Evolutionary conservation across 2,329 filamentous ascomycete genomes (phyloP), one percentile per base, ranked within the genome.

Genomic region (Exophiala alcalophila): DNA sequence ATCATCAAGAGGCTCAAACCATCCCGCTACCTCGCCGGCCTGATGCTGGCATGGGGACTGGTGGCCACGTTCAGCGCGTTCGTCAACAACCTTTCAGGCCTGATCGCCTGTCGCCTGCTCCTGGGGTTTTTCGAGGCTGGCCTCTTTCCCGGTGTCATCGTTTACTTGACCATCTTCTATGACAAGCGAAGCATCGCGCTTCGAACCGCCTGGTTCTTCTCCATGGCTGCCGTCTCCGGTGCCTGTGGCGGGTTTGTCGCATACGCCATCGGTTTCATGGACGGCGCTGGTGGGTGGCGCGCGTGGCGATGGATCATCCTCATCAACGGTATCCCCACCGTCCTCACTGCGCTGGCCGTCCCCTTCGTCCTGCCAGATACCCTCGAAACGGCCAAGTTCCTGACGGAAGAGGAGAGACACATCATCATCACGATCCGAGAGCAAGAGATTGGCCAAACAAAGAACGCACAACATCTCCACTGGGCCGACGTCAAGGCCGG

Each of bases 181-280:
- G 74, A 70, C 12, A 67, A 78, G 12, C 67, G 71, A 1, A 78
- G 83, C 50, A 65, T 83, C 49, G 77, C 78, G 0, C 60, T 83
- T 24, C 69, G 81, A 4, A 81, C 85, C 35, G 81, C 80, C 20
- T 65, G 84, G 4, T 84, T 85, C 56, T 85, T 83, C 58, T 83
- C 79, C 1, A 78, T 80, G 1, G 79, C 80, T 0, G 81, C 79
- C 1, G 62, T 84, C 4, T 81, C 78, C 0, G 79, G 80, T 2
- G 79, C 79, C 1, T 83, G 83, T 57, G 78, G 78, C 19, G 80
- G 74, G 4, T 24, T 50, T 1, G 19, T 50, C 8, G 47, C 47
- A 10, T 32, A 63, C 61, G 71, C 59, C 2, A 73, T 76, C 24
- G 65, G 64, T 57, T 65, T 69, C 57, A 72, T 76, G 67, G 19